Conservation (phyloP, 495 filamentous ascomycete genomes). For the Aspergillus haitiensis region DNA sequence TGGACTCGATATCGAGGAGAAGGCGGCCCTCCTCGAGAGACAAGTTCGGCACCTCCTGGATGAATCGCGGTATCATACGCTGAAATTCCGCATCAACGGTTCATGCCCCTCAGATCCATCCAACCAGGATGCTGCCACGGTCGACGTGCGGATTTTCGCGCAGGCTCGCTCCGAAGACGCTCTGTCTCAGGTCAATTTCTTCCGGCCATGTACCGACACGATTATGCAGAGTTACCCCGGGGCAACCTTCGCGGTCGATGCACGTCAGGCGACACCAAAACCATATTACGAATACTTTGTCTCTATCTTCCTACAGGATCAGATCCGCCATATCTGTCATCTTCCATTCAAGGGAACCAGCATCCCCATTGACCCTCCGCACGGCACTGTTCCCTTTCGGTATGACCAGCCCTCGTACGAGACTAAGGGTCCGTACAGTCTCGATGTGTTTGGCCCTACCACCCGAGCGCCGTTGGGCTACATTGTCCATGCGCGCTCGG, state of each 20-base stretch:
- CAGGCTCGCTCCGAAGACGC: slow-evolving; percentile 12
- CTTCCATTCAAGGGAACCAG: not conserved
- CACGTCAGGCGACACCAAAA: slow-evolving; percentile 17
- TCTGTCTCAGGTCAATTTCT: not conserved
- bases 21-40: slow-evolving; percentile 35
- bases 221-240: slow-evolving; percentile 21
- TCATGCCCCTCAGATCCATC: slow-evolving; percentile 9
- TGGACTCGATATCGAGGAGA: slow-evolving; percentile 49
- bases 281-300: slow-evolving; percentile 25
- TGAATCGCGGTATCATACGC: not conserved
- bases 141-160: slow-evolving; percentile 25
- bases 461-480: slow-evolving; percentile 31
- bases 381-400: slow-evolving; percentile 19
- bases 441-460: slow-evolving; percentile 28
- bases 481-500: slow-evolving; percentile 37
- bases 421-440: slow-evolving; percentile 18
- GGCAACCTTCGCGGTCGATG: slow-evolving; percentile 21
- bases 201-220: slow-evolving; percentile 13
- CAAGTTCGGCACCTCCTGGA: slow-evolving; percentile 25
- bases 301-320: slow-evolving; percentile 18
- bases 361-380: slow-evolving; percentile 15
- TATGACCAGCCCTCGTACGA: slow-evolving; percentile 28
- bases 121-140: slow-evolving; percentile 19
- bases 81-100: slow-evolving; percentile 20
- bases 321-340: slow-evolving; percentile 5